Base-by-base conservation (phyloP, 768 basidiomycete genomes). In the Pluteus cervinus region DNA sequence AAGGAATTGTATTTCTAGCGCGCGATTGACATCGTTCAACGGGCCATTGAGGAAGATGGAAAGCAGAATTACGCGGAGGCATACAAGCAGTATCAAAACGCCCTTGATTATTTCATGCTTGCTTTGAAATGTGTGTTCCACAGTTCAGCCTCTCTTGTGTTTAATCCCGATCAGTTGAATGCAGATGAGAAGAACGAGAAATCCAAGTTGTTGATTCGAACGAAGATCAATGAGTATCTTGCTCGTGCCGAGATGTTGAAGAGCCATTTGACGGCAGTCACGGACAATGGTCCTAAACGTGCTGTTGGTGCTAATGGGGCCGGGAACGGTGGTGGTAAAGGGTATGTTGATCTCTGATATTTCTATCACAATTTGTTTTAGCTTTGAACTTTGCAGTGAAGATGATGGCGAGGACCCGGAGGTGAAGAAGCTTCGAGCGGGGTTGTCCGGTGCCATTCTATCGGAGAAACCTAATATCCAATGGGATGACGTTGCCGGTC, bases 401-500 rank as follows among this genome's bases (percentile, higher is more conserved):
- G 85, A 79, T 14, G 90, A 87, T 21, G 88, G 83, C 44, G 68
- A 76, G 24, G 94, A 99, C 60, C 83, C 91, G 2, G 96, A 98
- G 46, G 74, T 84, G 37, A 97, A 98, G 76, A 99, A 99, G 58
- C 75, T 99, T 23, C 76, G 96, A n/a, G 87, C 86, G 0, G 89
- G 86, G 2, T 71, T 99, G 2, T 70, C 86, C 6, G 78, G 81
- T 16, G 91, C 93, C 12, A 97, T 99, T 50, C 55, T 99, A 4
- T 72, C 83, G 0, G 96, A 98, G 61, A 94, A 81, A 48, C 96
- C 96, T 6, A 89, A 99, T 57, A 84, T 98, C 26, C 83, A 82
- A 50, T 99, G 96, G 96, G 92, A 97, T 52, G 96, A 99, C 58
- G 94, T 99, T 33, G 96, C 96, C 11, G 96, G 96, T 33, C 73